Conservation (phyloP, 352 stramenopile species). For the Pythium brachiatum region DNA sequence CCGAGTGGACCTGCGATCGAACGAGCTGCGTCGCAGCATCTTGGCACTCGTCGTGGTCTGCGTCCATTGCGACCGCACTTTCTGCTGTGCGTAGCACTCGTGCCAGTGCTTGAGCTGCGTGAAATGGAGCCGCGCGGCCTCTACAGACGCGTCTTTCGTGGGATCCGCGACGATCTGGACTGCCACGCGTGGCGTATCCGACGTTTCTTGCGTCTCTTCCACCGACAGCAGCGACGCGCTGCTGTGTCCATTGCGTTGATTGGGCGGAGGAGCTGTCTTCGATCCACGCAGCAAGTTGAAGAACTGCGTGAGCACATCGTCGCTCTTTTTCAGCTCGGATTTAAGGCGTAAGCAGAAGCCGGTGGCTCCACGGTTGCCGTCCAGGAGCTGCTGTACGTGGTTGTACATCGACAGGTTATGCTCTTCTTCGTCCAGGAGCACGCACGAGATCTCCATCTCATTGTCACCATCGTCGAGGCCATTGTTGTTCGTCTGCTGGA, state of each 20-base stretch:
- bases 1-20: slow-evolving; percentile 15
- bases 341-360: slow-evolving; percentile 31
- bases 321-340: slow-evolving; percentile 45
- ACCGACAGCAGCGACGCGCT: slow-evolving; percentile 6
- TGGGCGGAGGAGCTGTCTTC: too few species aligned
- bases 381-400: slow-evolving; percentile 32
- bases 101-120: slow-evolving; percentile 45
- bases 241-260: background rate
- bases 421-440: slow-evolving; percentile 53
- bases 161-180: background rate
- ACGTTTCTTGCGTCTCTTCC: background rate
- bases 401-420: slow-evolving; percentile 48
- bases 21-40: slow-evolving; percentile 15
- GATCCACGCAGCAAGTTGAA: slow-evolving; percentile 33
- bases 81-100: slow-evolving; percentile 48
- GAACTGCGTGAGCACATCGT: slow-evolving; percentile 38
- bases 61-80: slow-evolving; percentile 44
- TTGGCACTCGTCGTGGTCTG: background rate
- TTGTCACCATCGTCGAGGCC: slow-evolving; percentile 13
- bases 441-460: slow-evolving; percentile 32
- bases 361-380: slow-evolving; percentile 17
- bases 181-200: background rate
- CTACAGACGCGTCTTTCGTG: slow-evolving; percentile 2
- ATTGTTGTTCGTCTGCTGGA: background rate
- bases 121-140: slow-evolving; percentile 23